Base-by-base conservation (phyloP, 2,329 filamentous ascomycete genomes). In the Claviceps africana region DNA sequence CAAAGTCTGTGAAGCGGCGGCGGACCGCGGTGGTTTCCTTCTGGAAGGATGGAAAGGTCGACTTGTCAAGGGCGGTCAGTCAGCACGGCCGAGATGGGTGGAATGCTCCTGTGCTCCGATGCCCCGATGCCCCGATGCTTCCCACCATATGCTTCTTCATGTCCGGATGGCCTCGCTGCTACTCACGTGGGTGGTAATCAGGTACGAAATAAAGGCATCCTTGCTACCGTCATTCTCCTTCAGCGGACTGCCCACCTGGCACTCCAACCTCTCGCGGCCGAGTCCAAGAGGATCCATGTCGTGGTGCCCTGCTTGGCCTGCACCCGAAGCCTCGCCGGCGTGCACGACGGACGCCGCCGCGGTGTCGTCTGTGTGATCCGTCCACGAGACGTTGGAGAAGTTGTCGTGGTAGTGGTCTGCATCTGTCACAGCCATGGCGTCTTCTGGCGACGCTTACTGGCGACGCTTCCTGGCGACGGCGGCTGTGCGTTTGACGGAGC, bases 151-250 rank as follows among this genome's bases (percentile, higher is more conserved):
- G n/a, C n/a, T n/a, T n/a, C n/a, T n/a, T n/a, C n/a, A n/a, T n/a
- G 39, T 8, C 11, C 25, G 21, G 21, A 19, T 25, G 21, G 21
- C 6, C 17, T 31, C 33, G 15, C 33, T n/a, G 28, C 19, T 3
- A 49, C 67, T 31, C 73, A 95, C 90, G 70, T 90, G 77, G 51
- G 93, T 96, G 45, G 87, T 93, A 58, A 98, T 87, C 48, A 94
- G 76, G 67, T 98, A 98, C 11, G 93, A 97, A 54, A 97, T 85
- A 71, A 95, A 98, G 51, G 88, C 86, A 69, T 96, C 93, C 69
- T 96, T 96, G 54, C 90, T 94, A 47, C 93, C 91, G 63, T 96
- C 88, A 63, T 91, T 93, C 73, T 97, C 93, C 70, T 96, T 97
- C 68, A 91, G 79, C 21, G 93, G 89, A 54, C 83, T 79, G 51